Conservation (phyloP, 768 basidiomycete genomes). For the Lentinula raphanica region DNA sequence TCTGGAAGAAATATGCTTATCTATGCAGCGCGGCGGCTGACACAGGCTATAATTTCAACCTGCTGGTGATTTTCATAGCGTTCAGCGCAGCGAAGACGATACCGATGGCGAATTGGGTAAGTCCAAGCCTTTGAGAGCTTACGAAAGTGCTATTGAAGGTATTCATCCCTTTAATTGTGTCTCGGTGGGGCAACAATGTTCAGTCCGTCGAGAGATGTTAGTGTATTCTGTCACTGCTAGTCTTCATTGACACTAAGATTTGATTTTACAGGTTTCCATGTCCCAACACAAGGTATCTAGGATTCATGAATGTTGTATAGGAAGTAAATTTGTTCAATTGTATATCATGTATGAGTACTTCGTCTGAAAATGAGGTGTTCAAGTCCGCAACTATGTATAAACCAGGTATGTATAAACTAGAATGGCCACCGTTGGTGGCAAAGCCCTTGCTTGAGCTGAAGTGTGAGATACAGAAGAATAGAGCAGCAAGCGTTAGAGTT, state of each 20-base stretch:
- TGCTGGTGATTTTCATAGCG: constrained; percentile 20
- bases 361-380: too few species aligned
- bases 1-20: constrained; percentile 23
- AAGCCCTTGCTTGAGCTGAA: too few species aligned
- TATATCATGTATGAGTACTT: too few species aligned
- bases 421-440: too few species aligned
- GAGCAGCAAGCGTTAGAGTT: too few species aligned
- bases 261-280: not conserved
- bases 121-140: too few species aligned
- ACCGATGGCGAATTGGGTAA: constrained; percentile 17
- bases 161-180: not conserved
- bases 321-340: too few species aligned
- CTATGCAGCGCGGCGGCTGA: constrained; percentile 19
- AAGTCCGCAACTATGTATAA: too few species aligned
- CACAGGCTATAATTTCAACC: constrained; percentile 22
- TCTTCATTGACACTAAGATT: not conserved
- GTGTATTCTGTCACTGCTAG: not conserved
- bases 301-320: too few species aligned
- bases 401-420: too few species aligned
- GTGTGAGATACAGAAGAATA: too few species aligned
- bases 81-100: constrained; percentile 20
- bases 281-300: not conserved
- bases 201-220: constrained; percentile 20
- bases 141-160: too few species aligned
- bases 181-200: constrained; percentile 20